phyloP scores from a whole-genome alignment of 805 yeast genomes.

The Suhomyces prunicola region DNA sequence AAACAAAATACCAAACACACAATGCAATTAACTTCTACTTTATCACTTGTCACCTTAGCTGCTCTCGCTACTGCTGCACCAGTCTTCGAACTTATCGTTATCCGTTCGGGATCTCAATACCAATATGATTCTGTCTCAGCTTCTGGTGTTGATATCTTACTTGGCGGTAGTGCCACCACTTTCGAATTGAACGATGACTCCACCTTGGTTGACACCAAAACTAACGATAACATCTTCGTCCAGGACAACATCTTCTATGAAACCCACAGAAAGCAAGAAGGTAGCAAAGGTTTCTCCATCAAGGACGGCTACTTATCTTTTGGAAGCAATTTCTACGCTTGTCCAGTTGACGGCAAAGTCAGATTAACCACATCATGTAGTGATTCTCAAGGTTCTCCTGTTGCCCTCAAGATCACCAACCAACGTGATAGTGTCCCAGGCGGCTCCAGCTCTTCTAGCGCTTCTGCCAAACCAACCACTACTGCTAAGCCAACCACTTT shows the following conservation, averaged over 20 bases:
- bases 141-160: conserved; percentile 6
- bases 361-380: conserved; percentile 7
- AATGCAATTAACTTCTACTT: conserved; percentile 14
- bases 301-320: conserved; percentile 12
- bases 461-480: background rate
- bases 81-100: conserved; percentile 17
- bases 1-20: conserved; percentile 2
- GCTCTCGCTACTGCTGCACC: conserved; percentile 24
- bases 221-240: conserved; percentile 16
- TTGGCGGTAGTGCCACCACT: conserved; percentile 11
- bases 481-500: conserved; percentile 4
- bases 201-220: conserved; percentile 16
- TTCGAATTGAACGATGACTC: conserved; percentile 23
- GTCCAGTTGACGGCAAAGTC: conserved; percentile 6
- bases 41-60: conserved; percentile 18
- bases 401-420: conserved; percentile 7
- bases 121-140: conserved; percentile 16
- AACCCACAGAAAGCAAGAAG: conserved; percentile 1
- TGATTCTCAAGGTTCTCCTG: conserved; percentile 8
- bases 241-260: conserved; percentile 4
- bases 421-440: background rate
- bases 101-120: conserved; percentile 25
- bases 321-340: conserved; percentile 10
- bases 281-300: conserved; percentile 9
- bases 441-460: background rate